Conservation (phyloP, 305 asterid species). For the Euphrasia arctica region DNA sequence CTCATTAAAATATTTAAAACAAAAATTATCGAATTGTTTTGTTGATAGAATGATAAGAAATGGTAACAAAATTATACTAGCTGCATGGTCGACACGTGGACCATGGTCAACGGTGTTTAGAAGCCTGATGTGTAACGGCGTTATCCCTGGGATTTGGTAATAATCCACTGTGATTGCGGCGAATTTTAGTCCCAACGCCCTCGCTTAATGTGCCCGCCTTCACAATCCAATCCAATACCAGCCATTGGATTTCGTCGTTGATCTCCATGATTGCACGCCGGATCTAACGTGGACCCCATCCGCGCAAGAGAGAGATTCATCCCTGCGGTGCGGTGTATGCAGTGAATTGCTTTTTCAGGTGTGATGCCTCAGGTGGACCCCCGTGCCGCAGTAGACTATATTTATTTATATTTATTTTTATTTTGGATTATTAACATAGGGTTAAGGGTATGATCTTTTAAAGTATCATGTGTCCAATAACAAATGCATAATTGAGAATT, state of each 20-base stretch:
- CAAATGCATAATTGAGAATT: too few species aligned
- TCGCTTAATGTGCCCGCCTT: conserved; percentile 28
- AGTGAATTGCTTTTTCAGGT: conserved; percentile 23
- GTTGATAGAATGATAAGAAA: too few species aligned
- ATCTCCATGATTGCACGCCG: conserved; percentile 10
- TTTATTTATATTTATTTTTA: too few species aligned
- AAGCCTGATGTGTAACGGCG: conserved; percentile 11
- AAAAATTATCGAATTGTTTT: too few species aligned
- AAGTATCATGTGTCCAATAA: too few species aligned
- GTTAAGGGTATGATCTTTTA: too few species aligned
- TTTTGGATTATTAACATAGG: too few species aligned
- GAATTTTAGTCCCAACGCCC: conserved; percentile 50
- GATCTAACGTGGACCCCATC: neutral
- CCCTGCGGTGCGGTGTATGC: neutral
- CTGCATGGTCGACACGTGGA: conserved; percentile 36
- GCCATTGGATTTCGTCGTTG: conserved; percentile 34
- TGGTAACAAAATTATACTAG: too few species aligned
- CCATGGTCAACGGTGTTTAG: conserved; percentile 21
- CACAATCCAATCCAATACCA: neutral
- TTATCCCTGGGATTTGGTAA: conserved; percentile 13
- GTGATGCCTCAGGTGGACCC: neutral
- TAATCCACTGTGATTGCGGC: conserved; percentile 48
- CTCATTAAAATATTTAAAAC: too few species aligned
- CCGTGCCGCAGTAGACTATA: neutral
- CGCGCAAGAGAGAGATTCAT: neutral